Percentiles rank a stretch among this genome's conserved stretches.
These are phyloP conservation scores for Ichthyophthirius multifiliis DNA, from an alignment of 169 alveolate species.

Conservation along the genomic window DNA sequence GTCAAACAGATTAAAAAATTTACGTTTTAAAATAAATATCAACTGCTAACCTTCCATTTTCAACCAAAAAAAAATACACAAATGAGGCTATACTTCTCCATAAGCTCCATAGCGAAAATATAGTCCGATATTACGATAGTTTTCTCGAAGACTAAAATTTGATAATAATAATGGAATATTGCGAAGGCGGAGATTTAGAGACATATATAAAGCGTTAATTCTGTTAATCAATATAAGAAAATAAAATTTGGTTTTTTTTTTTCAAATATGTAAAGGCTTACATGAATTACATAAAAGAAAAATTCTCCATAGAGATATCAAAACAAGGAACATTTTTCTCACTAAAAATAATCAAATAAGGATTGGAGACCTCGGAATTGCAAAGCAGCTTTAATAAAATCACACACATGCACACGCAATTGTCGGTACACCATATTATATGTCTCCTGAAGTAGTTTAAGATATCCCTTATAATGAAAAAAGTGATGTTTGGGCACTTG, in stretches of 20 bases:
- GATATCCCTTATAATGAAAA: slow-evolving; percentile 97
- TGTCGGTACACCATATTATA: slow-evolving; percentile 99
- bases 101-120: slow-evolving; percentile 51
- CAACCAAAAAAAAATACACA: neutral
- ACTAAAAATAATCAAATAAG: slow-evolving; percentile 51
- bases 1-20: slow-evolving; percentile 35
- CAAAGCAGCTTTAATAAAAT: slow-evolving; percentile 44
- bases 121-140: slow-evolving; percentile 57
- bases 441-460: slow-evolving; percentile 99
- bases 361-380: slow-evolving; percentile 84
- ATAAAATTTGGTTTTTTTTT: slow-evolving; percentile 72
- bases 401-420: slow-evolving; percentile 20
- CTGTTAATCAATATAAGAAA: slow-evolving; percentile 47
- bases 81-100: slow-evolving; percentile 62
- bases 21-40: slow-evolving; percentile 55
- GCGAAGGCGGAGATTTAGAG: slow-evolving; percentile 29
- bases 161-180: slow-evolving; percentile 37
- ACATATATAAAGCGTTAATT: slow-evolving; percentile 31
- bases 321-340: slow-evolving; percentile 68
- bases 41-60: neutral
- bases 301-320: slow-evolving; percentile 80
- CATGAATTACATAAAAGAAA: slow-evolving; percentile 59
- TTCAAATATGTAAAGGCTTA: slow-evolving; percentile 64
- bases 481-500: slow-evolving; percentile 99
- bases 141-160: slow-evolving; percentile 58